Conservation (phyloP, 495 filamentous ascomycete genomes). For the Annulohypoxylon bovei region DNA sequence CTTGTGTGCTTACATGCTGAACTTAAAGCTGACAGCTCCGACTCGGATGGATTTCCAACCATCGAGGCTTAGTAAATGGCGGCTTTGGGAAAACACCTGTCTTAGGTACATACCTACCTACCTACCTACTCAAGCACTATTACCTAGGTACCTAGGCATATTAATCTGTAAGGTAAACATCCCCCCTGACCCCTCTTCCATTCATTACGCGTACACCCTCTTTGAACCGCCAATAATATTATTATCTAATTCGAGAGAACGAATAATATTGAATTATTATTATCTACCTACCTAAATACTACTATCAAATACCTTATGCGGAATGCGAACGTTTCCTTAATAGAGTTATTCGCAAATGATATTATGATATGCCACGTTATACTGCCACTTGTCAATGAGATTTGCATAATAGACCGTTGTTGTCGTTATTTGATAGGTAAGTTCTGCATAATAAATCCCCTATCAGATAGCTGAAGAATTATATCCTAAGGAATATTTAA, state of each 20-base stretch:
- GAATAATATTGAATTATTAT: constrained; percentile 13
- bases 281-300: not conserved
- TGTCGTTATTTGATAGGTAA: constrained; percentile 31
- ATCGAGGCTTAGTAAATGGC: too few relatives aligned
- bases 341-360: constrained; percentile 35
- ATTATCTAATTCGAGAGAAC: constrained; percentile 27
- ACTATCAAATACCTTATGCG: constrained; percentile 3
- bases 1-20: too few relatives aligned
- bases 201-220: constrained; percentile 34
- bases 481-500: not conserved
- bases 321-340: constrained; percentile 26
- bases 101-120: too few relatives aligned
- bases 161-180: too few relatives aligned
- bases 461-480: constrained; percentile 1
- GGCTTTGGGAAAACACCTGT: too few relatives aligned
- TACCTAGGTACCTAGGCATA: too few relatives aligned
- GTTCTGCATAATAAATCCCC: constrained; percentile 15
- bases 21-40: too few relatives aligned
- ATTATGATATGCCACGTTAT: constrained; percentile 37
- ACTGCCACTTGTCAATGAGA: constrained; percentile 39
- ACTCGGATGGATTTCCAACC: too few relatives aligned
- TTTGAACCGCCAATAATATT: constrained; percentile 26
- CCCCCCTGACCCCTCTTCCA: constrained; percentile 17
- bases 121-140: too few relatives aligned
- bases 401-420: constrained; percentile 10